These are phyloP conservation scores for Metschnikowia aberdeeniae DNA, from an alignment of 805 yeast genomes.

Conservation along the genomic window DNA sequence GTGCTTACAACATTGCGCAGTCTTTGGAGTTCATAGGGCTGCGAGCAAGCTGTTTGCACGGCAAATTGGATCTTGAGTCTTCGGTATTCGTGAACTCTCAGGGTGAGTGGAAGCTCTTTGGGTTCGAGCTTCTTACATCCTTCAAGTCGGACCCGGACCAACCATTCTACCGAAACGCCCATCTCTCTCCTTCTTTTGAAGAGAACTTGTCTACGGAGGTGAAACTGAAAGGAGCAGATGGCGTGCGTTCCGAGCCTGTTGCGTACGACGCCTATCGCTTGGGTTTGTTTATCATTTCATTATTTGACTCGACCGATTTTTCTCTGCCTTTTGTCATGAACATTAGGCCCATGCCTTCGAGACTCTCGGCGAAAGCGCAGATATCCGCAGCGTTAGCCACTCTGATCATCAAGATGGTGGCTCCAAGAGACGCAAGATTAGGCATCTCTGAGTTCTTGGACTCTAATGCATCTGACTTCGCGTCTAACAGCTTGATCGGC, in stretches of 20 bases:
- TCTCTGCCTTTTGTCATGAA: not conserved
- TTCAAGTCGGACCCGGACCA: constrained; percentile 44
- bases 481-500: constrained; percentile 44
- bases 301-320: constrained; percentile 34
- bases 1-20: constrained; percentile 51
- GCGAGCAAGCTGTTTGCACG: constrained; percentile 59
- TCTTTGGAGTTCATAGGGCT: constrained; percentile 56
- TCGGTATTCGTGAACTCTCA: constrained; percentile 58
- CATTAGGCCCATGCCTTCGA: constrained; percentile 1
- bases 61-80: constrained; percentile 46
- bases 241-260: constrained; percentile 30
- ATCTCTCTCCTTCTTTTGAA: constrained; percentile 21
- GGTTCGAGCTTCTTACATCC: constrained; percentile 65
- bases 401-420: constrained; percentile 38
- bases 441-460: constrained; percentile 26
- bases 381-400: constrained; percentile 38
- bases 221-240: constrained; percentile 39
- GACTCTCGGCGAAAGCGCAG: constrained; percentile 4
- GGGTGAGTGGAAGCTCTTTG: constrained; percentile 85
- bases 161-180: constrained; percentile 38
- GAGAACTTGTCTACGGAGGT: constrained; percentile 47
- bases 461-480: constrained; percentile 24
- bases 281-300: constrained; percentile 50
- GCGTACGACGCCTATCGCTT: constrained; percentile 63
- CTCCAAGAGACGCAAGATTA: constrained; percentile 26